Conservation (phyloP, 306 rosid species). For the Quercus bicolor region DNA sequence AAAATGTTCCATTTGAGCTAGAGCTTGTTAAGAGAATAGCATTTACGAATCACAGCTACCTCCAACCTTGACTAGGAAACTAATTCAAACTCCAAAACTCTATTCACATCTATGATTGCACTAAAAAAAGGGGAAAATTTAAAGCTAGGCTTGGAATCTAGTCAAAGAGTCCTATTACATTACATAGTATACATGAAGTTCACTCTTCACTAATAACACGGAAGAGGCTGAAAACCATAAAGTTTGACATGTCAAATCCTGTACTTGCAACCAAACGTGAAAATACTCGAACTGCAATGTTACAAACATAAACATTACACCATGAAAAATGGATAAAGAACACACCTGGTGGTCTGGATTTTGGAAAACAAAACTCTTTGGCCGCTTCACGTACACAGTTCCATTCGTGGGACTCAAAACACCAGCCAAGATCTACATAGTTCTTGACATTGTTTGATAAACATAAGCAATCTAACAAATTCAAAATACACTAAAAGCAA, state of each 20-base stretch:
- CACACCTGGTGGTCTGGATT: slow-evolving; percentile 83
- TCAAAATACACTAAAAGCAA: background rate
- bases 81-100: background rate
- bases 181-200: background rate
- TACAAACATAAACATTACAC: background rate
- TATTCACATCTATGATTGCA: background rate
- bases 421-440: slow-evolving; percentile 75
- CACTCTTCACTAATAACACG: background rate
- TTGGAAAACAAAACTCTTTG: slow-evolving; percentile 79
- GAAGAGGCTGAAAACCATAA: background rate
- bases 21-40: background rate
- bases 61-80: background rate
- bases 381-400: slow-evolving; percentile 46
- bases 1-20: too few relatives aligned
- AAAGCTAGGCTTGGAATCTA: background rate
- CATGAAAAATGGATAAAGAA: background rate
- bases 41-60: background rate
- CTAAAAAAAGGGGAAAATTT: background rate
- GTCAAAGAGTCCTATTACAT: background rate
- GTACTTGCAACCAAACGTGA: background rate
- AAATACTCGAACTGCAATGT: background rate
- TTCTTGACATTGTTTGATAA: background rate
- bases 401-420: slow-evolving; percentile 67
- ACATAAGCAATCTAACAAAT: background rate
- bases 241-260: background rate